Base-by-base conservation (phyloP, 108 stramenopile genomes). In the Stephanodiscus triporus region DNA sequence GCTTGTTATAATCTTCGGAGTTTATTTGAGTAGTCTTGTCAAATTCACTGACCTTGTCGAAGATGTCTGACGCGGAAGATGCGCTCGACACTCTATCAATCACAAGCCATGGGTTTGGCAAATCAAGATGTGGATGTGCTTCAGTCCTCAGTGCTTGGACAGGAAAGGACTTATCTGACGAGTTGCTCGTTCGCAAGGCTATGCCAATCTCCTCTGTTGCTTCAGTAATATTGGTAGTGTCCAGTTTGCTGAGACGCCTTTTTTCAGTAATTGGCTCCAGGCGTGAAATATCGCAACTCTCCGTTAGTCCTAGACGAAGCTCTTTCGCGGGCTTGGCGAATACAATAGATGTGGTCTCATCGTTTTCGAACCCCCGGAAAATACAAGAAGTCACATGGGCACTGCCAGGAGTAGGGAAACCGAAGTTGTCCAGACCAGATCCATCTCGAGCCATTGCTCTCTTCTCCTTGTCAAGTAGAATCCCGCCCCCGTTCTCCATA, bases 401-500 rank as follows among this genome's bases (percentile, higher is more conserved):
- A 17, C 22, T 22, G 37, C 36, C 60, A 14, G 5, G 4, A 0
- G 8, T 38, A 6, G 60, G 60, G 36, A 38, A 61, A 20, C 60
- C 36, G 22, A 40, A 29, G 34, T 40, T 61, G 38, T 61, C 19
- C n/a, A 61, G 36, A 38, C n/a, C 16, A 36, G 20, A 59, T 59
- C 58, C 13, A 26, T 55, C 55, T 59, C 23, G 67, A 27, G 65
- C 34, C 36, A 48, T 9, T 17, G 61, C 42, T 55, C 49, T 70
- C 68, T 77, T 77, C 34, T 53, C 68, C 27, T 70, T 77, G 27
- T 70, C 76, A 20, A 77, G 54, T 27, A 77, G 47, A 49, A 77
- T 22, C 19, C 76, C 76, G 26, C 76, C 76, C 0, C 76, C 76
- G 65, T 77, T 77, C 42, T 77, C 76, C 68, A 77, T 70, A 34